A percentile compares a stretch with the other conserved stretches of the same genome.
Evolutionary conservation across 495 filamentous ascomycete species (phyloP).

Genomic region (Rostrohypoxylon terebratum): DNA sequence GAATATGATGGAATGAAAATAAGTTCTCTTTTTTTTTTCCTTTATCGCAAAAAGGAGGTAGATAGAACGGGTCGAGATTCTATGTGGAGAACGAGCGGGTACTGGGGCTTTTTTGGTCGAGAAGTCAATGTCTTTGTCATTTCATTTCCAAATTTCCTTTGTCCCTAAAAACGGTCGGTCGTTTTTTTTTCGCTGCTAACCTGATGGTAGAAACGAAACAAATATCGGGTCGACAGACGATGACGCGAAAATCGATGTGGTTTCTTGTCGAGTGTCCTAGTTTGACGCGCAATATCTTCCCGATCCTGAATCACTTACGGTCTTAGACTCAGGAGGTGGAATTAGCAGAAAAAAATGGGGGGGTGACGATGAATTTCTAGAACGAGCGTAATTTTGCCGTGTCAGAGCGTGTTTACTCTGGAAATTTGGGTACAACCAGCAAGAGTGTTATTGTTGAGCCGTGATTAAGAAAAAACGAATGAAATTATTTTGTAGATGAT

Average conservation of each 20-base stretch:
- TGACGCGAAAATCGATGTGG: constrained; percentile 20
- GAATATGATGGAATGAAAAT: constrained; percentile 14
- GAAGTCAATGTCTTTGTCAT: constrained; percentile 47
- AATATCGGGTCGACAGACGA: constrained; percentile 3
- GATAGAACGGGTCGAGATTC: constrained; percentile 29
- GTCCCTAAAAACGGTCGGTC: constrained; percentile 12
- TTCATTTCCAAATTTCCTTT: constrained; percentile 37
- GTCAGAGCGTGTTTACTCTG: constrained; percentile 18
- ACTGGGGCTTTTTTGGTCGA: constrained; percentile 38
- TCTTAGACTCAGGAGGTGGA: constrained; percentile 27
- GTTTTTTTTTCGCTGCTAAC: not conserved
- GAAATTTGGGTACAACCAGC: constrained; percentile 1
- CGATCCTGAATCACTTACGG: constrained; percentile 23
- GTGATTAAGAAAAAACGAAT: constrained; percentile 35
- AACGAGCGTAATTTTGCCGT: constrained; percentile 32
- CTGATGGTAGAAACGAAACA: constrained; percentile 14
- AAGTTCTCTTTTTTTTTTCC: constrained; percentile 24
- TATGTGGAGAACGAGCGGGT: constrained; percentile 41
- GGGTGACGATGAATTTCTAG: not conserved
- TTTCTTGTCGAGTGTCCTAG: constrained; percentile 28
- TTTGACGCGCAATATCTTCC: constrained; percentile 29
- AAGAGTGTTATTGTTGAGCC: constrained; percentile 3
- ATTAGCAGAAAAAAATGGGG: constrained; percentile 16
- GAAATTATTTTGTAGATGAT: constrained; percentile 34
- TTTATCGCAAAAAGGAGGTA: constrained; percentile 40